Evolutionary conservation across 2,329 filamentous ascomycete genomes (phyloP).

Genomic region (Sclerotinia spermophila): DNA sequence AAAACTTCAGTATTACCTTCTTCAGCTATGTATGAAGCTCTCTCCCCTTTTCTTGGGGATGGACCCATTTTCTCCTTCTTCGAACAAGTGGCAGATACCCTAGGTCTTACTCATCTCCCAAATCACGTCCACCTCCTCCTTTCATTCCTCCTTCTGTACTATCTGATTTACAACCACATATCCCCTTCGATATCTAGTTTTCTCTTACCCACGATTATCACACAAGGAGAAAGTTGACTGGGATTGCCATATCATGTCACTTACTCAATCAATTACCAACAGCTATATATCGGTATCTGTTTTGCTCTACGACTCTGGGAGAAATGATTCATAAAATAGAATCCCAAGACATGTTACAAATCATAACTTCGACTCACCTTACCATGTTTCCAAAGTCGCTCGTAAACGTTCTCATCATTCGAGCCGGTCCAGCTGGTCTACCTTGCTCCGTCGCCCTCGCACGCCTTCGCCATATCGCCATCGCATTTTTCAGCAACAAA

Average conservation of each 20-base stretch:
- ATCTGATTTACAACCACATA: background rate
- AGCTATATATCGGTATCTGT: background rate
- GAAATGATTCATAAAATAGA: background rate
- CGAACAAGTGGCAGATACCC: background rate
- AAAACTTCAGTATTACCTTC: too few species aligned
- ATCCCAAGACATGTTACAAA: background rate
- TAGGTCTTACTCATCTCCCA: background rate
- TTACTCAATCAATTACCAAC: background rate
- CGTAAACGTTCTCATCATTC: conserved; percentile 40
- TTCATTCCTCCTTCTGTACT: background rate
- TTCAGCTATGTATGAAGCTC: too few species aligned
- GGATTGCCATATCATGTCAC: conserved; percentile 4
- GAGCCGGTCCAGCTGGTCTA: conserved; percentile 46
- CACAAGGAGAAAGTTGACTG: background rate
- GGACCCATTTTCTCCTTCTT: too few species aligned
- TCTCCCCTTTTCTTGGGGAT: too few species aligned
- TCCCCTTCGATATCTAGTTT: background rate
- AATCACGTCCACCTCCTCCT: background rate
- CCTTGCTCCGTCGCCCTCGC: conserved; percentile 40
- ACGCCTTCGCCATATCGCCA: conserved; percentile 39
- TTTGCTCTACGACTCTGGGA: background rate
- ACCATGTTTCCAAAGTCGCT: background rate
- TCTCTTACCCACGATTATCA: background rate
- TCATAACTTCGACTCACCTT: background rate
- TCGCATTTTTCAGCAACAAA: conserved; percentile 43